A percentile compares a stretch with the other conserved stretches of the same genome.
Conservation (phyloP, 2,329 filamentous ascomycete species). For the Ceratocystis cubensis region DNA sequence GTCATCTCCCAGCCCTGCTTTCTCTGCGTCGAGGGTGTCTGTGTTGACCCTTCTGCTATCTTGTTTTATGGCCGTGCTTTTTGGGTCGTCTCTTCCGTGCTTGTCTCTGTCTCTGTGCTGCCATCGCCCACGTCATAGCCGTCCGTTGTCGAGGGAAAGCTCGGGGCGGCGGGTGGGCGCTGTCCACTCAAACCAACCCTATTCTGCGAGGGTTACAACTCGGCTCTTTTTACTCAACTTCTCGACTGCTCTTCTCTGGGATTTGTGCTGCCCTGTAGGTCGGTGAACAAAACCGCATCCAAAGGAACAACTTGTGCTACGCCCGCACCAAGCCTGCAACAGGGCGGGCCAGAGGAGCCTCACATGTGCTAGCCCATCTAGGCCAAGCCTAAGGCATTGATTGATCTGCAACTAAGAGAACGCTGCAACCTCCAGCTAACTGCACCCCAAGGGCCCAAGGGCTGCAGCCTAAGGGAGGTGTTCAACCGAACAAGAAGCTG, state of each 20-base stretch:
- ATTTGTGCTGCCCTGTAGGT: neutral
- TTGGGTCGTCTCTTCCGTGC: too few relatives aligned
- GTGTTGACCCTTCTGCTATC: neutral
- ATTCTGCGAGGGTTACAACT: neutral
- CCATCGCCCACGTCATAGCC: conserved; percentile 6
- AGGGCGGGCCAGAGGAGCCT: neutral
- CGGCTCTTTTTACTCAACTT: neutral
- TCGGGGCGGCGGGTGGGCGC: neutral
- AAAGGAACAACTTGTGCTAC: neutral
- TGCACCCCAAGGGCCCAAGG: too few relatives aligned
- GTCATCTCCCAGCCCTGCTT: conserved; percentile 5
- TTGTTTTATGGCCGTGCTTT: conserved; percentile 3
- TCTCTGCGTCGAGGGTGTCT: neutral
- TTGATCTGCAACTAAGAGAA: neutral
- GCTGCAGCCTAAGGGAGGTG: neutral
- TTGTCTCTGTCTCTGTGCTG: conserved; percentile 2
- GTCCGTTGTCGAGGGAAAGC: conserved; percentile 1
- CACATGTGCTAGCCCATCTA: neutral
- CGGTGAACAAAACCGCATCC: neutral
- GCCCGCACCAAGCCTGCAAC: neutral
- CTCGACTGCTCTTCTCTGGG: too few relatives aligned
- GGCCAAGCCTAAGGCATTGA: neutral
- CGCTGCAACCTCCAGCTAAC: neutral
- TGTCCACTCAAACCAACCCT: neutral
- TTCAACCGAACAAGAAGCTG: neutral